Base-by-base conservation (phyloP, 2,329 filamentous ascomycete genomes). In the Leptodontidium sp. region DNA sequence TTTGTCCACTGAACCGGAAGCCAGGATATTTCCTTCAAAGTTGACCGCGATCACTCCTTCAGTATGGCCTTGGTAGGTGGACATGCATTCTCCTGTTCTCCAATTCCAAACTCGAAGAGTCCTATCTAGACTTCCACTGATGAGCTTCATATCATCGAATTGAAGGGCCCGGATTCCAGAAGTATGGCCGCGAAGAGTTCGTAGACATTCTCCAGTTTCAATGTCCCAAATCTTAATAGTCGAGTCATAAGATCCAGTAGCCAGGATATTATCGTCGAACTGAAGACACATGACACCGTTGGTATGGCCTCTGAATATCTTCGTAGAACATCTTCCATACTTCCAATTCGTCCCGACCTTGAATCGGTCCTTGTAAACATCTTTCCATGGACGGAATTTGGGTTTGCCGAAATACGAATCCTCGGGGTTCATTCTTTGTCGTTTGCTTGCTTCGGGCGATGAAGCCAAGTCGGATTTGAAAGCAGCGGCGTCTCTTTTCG, bases 331-430 rank as follows among this genome's bases (percentile, higher is more conserved):
- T 47, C 95, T 90, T 4, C 96, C 95, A 72, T 97, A 94, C 79
- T 97, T 97, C 96, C 96, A 99, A 79, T 98, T 98, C 69, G 91
- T 96, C 63, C 96, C 95, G 59, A 99, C 94, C 79, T 95, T 96
- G 85, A 95, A 98, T 17, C 93, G 89, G 79, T 98, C 95, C 72
- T 93, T 92, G 83, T 99, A 99, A 0, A 99, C 93, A 70, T 97
- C 94, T 80, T 99, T 99, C 96, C 96, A 99, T 0, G 91, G 94
- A 38, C 93, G 82, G 62, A 85, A 86, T 71, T 84, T 85, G 32
- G 83, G 84, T 68, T 85, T 82, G 61, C 70, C 52, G 57, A 72
- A 70, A 68, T 73, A 70, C 50, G 72, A 71, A 40, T 74, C 72
- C 40, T 72, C 69, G 2, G 66, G 43, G 61, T 73, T 71, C 15